Base-by-base conservation (phyloP, 2,329 filamentous ascomycete genomes). In the Xylaria sp. region DNA sequence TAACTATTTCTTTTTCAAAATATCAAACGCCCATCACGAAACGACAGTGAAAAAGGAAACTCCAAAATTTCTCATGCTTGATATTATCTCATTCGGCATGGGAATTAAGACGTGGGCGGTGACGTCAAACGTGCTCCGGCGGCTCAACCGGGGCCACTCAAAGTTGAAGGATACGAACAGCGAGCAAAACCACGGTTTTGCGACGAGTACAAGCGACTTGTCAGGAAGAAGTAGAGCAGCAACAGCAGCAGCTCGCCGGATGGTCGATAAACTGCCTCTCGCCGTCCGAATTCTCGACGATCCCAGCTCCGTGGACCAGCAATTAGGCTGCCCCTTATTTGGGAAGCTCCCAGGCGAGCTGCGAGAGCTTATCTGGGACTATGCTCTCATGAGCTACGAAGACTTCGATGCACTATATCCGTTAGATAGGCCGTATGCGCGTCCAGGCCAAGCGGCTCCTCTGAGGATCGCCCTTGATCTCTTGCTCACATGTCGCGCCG, bases 301-400 rank as follows among this genome's bases (percentile, higher is more conserved):
- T 21, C 71, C 69, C 5, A 58, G 37, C 32, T 65, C 59, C 54
- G 61, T 73, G 21, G 27, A 73, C 50, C 65, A 60, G 16, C 75
- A 77, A 50, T 25, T 32, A 5, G n/a, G 9, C 27, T 73, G 65
- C 16, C 73, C 69, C 23, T 55, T 77, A 8, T 74, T 77, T 42
- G 25, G 63, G 21, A 73, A 69, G 54, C 74, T 76, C 29, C 75
- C 75, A 2, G 69, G 63, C 25, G 75, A 77, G 60, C 42, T 77
- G 1, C 75, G 76, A 12, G 74, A 73, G 23, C 12, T 74, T 40
- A 71, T 78, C 40, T 78, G 76, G 76, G 60, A 69, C n/a, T 74
- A 73, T 21, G 68, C 74, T 23, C 71, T 77, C 27, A 68, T 65
- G 4, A 58, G 60, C 4, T 75, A 75, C 55, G 71, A 78, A 54